A percentile compares a stretch with the other conserved stretches of the same genome.
phyloP scores from a whole-genome alignment of 2,329 filamentous ascomycete species.

The Metarhizium robertsii region DNA sequence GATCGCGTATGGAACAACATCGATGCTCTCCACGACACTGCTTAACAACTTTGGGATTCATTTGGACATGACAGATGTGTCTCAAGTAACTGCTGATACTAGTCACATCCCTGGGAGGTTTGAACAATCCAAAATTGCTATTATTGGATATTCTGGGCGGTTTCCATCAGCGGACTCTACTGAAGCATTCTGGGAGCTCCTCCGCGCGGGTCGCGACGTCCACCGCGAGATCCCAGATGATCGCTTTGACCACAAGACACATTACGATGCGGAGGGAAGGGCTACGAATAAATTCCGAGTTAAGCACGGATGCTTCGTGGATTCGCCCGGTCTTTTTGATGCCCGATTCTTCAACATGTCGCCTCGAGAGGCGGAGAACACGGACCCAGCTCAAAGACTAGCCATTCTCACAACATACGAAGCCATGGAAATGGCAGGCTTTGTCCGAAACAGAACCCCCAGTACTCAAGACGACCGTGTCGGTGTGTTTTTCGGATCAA shows the following conservation, averaged over 20 bases:
- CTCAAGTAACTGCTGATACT: background rate
- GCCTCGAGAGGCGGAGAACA: slow-evolving; percentile 61
- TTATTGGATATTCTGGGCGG: slow-evolving; percentile 52
- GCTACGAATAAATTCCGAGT: slow-evolving; percentile 58
- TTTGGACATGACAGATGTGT: background rate
- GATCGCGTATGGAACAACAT: background rate
- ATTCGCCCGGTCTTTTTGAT: slow-evolving; percentile 64
- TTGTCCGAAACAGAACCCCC: slow-evolving; percentile 6
- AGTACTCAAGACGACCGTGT: slow-evolving; percentile 32
- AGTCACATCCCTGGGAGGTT: background rate
- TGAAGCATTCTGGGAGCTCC: slow-evolving; percentile 48
- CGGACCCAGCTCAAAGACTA: slow-evolving; percentile 65
- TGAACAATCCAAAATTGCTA: slow-evolving; percentile 43
- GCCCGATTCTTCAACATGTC: slow-evolving; percentile 74
- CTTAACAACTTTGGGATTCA: background rate
- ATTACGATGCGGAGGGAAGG: slow-evolving; percentile 57
- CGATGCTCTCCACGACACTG: background rate
- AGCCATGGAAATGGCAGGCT: slow-evolving; percentile 65
- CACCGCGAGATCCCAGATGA: slow-evolving; percentile 50
- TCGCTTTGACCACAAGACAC: slow-evolving; percentile 55
- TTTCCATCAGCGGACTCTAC: slow-evolving; percentile 26
- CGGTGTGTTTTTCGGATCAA: background rate
- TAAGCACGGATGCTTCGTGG: slow-evolving; percentile 58
- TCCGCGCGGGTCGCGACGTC: slow-evolving; percentile 57
- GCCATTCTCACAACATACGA: slow-evolving; percentile 67